These are phyloP conservation scores for Euphorbia corollata DNA, from an alignment of 441 rosid species.

Conservation along the genomic window DNA sequence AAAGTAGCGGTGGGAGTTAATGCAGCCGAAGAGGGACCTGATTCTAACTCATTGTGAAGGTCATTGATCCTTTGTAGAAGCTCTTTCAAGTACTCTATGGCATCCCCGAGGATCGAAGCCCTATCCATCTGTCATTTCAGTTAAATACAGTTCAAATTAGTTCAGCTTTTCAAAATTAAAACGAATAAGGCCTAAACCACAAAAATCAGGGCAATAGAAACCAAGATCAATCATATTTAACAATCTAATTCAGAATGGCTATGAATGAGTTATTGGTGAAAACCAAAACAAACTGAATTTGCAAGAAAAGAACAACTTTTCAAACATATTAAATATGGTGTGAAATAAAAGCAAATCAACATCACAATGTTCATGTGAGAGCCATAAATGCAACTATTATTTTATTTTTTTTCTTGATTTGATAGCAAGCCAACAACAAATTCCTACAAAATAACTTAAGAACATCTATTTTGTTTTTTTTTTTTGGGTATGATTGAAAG, in stretches of 20 bases:
- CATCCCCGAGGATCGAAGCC: conserved; percentile 72
- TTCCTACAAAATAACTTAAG: not conserved
- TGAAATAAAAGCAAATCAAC: conserved; percentile 10
- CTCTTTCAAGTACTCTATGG: conserved; percentile 67
- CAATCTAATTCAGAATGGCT: no score
- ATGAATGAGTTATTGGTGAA: no score
- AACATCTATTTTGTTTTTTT: no score
- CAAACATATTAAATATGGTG: no score
- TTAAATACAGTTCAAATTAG: no score
- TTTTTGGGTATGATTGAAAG: conserved; percentile 18
- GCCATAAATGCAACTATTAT: conserved; percentile 28
- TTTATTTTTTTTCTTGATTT: no score
- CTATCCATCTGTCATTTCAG: conserved; percentile 77
- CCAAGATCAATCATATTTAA: no score
- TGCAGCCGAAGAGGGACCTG: conserved; percentile 46
- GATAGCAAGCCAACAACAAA: not conserved
- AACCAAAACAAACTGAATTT: no score
- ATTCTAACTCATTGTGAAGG: conserved; percentile 59
- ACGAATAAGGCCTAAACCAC: no score
- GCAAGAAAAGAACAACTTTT: no score
- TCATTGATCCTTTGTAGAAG: conserved; percentile 73
- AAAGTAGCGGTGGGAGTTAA: conserved; percentile 42
- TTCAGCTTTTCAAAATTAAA: no score
- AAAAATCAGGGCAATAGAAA: no score
- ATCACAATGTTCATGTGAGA: conserved; percentile 31